phyloP scores from a whole-genome alignment of 2,329 filamentous ascomycete genomes.

The Fusarium sp. region DNA sequence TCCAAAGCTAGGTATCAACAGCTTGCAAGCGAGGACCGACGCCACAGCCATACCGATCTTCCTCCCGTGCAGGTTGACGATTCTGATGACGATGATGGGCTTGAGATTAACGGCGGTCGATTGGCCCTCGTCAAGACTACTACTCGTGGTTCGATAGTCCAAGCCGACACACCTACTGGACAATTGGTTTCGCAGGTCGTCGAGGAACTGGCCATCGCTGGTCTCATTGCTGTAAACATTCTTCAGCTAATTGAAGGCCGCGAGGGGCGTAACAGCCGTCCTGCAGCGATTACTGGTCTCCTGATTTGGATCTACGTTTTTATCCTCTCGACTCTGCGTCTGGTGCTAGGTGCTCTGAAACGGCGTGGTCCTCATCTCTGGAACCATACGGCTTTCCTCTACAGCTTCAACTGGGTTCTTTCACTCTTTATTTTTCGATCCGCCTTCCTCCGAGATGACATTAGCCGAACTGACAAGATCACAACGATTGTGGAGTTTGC shows the following conservation, averaged over 20 bases:
- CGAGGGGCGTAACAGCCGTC: constrained; percentile 64
- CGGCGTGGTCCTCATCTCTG: constrained; percentile 78
- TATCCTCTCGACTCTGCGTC: constrained; percentile 73
- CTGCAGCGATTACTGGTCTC: constrained; percentile 72
- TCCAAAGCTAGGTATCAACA: constrained; percentile 63
- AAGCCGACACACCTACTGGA: constrained; percentile 77
- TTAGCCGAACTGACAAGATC: constrained; percentile 63
- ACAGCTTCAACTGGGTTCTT: constrained; percentile 83
- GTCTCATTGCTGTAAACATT: constrained; percentile 74
- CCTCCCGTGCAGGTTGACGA: constrained; percentile 55
- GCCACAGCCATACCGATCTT: constrained; percentile 60
- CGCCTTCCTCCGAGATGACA: constrained; percentile 78
- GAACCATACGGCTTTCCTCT: constrained; percentile 91
- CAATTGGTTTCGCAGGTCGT: constrained; percentile 74
- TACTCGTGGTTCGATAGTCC: constrained; percentile 70
- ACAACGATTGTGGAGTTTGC: constrained; percentile 78
- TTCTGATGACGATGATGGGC: constrained; percentile 66
- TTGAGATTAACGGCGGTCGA: constrained; percentile 65
- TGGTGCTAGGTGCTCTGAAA: constrained; percentile 71
- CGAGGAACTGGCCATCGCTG: constrained; percentile 79
- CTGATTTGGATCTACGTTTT: constrained; percentile 84
- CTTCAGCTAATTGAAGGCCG: constrained; percentile 67
- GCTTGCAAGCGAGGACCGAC: constrained; percentile 55
- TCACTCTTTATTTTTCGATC: constrained; percentile 83
- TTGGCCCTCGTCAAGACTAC: constrained; percentile 66